phyloP scores from a whole-genome alignment of 2,329 filamentous ascomycete genomes.

The Fusarium succisae region DNA sequence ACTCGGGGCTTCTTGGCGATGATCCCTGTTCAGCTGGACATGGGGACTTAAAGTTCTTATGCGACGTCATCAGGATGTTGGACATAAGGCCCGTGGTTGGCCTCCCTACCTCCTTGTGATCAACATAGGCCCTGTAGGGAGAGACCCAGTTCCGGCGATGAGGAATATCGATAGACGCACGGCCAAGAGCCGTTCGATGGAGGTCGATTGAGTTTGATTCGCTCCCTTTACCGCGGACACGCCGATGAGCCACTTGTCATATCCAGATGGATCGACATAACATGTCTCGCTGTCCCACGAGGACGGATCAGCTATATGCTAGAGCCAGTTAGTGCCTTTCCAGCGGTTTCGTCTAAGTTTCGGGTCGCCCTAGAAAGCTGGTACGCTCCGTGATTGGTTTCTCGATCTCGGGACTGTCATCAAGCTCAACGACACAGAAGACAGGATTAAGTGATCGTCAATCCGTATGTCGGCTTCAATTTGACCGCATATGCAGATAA shows the following conservation, averaged over 20 bases:
- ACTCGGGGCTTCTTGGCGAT: slow-evolving; percentile 19
- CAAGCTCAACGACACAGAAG: slow-evolving; percentile 11
- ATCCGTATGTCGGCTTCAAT: background rate
- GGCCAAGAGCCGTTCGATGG: slow-evolving; percentile 6
- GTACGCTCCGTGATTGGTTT: slow-evolving; percentile 14
- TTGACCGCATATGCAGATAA: background rate
- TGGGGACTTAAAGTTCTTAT: slow-evolving; percentile 30
- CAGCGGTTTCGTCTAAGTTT: slow-evolving; percentile 21
- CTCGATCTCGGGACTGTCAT: background rate
- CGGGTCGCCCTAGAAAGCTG: slow-evolving; percentile 3
- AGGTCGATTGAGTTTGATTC: slow-evolving; percentile 1
- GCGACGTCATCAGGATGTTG: slow-evolving; percentile 8
- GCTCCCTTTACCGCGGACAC: slow-evolving; percentile 25
- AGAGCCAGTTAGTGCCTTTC: slow-evolving; percentile 12
- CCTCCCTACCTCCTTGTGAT: slow-evolving; percentile 15
- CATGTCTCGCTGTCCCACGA: slow-evolving; percentile 21
- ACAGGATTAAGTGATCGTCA: slow-evolving; percentile 3
- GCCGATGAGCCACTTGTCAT: slow-evolving; percentile 14
- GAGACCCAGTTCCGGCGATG: background rate
- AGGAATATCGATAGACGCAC: slow-evolving; percentile 1
- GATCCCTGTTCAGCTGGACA: slow-evolving; percentile 38
- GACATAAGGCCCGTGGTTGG: slow-evolving; percentile 10
- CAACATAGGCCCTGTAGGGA: slow-evolving; percentile 9
- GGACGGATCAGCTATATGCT: slow-evolving; percentile 1
- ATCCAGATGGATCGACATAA: slow-evolving; percentile 18